Conservation (phyloP, 305 asterid species). For the Coffea humblotiana region DNA sequence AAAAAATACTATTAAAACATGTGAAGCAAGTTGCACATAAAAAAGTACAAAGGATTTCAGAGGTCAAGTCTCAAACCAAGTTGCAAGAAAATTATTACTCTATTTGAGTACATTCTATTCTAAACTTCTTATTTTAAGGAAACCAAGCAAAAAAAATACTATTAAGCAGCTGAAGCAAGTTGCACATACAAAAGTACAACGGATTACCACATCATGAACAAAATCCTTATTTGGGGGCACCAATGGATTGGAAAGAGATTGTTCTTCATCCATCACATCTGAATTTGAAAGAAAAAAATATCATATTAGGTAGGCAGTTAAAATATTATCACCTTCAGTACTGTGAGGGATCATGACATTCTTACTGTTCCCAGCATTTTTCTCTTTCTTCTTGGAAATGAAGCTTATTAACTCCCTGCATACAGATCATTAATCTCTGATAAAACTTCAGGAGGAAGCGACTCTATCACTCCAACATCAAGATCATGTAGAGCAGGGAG, state of each 20-base stretch:
- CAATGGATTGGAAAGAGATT: constrained; percentile 26
- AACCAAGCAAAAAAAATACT: background rate
- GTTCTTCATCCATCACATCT: constrained; percentile 38
- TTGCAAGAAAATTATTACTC: background rate
- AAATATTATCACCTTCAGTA: constrained; percentile 39
- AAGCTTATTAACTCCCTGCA: constrained; percentile 66
- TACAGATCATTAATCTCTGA: constrained; percentile 86
- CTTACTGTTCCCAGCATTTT: constrained; percentile 18
- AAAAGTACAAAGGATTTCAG: no score
- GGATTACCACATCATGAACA: constrained; percentile 42
- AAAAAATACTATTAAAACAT: no score
- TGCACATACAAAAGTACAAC: constrained; percentile 15
- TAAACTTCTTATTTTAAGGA: background rate
- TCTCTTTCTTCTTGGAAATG: constrained; percentile 54
- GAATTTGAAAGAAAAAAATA: constrained; percentile 22
- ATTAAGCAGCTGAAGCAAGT: background rate
- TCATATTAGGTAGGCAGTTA: constrained; percentile 18
- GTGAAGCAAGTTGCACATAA: no score
- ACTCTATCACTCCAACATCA: constrained; percentile 75
- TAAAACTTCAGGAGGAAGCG: constrained; percentile 85
- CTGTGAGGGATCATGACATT: constrained; percentile 12
- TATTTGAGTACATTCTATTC: background rate
- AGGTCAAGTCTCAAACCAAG: constrained; percentile 3
- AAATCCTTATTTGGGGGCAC: constrained; percentile 33
- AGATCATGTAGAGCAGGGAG: constrained; percentile 87